A percentile compares a stretch with the other conserved stretches of the same genome.
Evolutionary conservation across 2,329 filamentous ascomycete genomes (phyloP).

Genomic region (Ophiostoma perfectum): DNA sequence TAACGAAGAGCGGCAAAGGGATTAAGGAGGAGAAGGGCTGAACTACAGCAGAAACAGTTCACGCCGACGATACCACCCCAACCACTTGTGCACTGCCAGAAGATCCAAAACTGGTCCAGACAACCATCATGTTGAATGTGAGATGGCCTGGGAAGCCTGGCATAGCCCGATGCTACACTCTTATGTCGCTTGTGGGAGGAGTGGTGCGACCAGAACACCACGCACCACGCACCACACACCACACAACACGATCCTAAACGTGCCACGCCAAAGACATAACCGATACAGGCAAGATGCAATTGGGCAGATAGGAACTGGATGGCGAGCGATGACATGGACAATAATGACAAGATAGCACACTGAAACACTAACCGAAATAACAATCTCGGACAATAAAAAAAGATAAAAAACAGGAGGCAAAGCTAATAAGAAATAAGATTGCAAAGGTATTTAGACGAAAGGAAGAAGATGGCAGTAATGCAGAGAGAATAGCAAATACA

Average conservation of each 20-base stretch:
- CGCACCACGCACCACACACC: neutral
- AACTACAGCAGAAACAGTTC: no score
- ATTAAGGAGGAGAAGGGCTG: no score
- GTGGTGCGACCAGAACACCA: neutral
- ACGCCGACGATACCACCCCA: no score
- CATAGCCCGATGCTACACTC: constrained; percentile 1
- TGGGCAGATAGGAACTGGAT: neutral
- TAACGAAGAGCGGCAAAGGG: no score
- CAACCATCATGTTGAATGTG: neutral
- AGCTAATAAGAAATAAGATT: constrained; percentile 1
- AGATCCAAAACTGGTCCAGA: no score
- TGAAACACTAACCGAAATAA: constrained; percentile 11
- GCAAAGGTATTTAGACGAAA: neutral
- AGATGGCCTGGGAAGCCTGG: neutral
- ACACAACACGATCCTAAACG: neutral
- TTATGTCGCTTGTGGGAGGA: constrained; percentile 2
- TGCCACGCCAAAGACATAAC: neutral
- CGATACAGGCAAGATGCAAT: neutral
- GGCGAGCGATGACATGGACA: neutral
- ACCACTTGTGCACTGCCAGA: no score
- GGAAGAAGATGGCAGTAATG: no score
- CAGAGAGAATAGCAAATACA: neutral
- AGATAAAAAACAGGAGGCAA: neutral
- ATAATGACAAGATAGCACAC: neutral
- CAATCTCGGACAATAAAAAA: neutral